These are phyloP conservation scores for Ceratopteris richardii DNA, from an alignment of 75 land plant genomes.

Conservation along the genomic window DNA sequence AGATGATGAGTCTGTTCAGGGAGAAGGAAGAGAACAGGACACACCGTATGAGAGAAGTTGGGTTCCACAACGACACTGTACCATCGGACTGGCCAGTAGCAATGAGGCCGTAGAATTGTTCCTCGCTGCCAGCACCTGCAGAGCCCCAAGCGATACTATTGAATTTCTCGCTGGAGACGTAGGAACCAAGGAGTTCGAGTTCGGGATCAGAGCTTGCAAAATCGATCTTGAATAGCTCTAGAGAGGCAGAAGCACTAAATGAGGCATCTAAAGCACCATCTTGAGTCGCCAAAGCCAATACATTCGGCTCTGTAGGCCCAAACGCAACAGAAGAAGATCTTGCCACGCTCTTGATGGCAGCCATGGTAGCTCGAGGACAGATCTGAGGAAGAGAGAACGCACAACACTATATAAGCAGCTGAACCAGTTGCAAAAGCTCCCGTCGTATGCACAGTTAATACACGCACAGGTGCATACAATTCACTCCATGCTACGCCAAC, in stretches of 20 bases:
- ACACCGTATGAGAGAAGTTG: slow-evolving; percentile 56
- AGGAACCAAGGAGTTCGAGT: slow-evolving; percentile 44
- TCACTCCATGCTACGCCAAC: too few species aligned
- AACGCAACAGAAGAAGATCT: slow-evolving; percentile 83
- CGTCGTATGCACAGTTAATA: too few species aligned
- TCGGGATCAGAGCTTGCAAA: slow-evolving; percentile 58
- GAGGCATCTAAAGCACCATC: slow-evolving; percentile 84
- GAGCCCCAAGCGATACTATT: slow-evolving; percentile 72
- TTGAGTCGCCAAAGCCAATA: slow-evolving; percentile 87
- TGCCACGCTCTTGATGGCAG: slow-evolving; percentile 57
- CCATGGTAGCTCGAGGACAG: neutral
- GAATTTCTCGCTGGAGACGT: slow-evolving; percentile 62
- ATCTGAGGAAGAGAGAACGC: neutral
- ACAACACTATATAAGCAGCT: neutral
- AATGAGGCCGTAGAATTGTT: slow-evolving; percentile 55
- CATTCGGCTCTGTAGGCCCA: slow-evolving; percentile 53
- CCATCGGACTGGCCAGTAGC: slow-evolving; percentile 90
- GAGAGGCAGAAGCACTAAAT: slow-evolving; percentile 61
- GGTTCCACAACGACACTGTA: slow-evolving; percentile 75
- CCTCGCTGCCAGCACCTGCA: slow-evolving; percentile 31
- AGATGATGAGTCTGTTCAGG: too few species aligned
- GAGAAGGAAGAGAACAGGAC: too few species aligned
- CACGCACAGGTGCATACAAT: too few species aligned
- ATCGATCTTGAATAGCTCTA: slow-evolving; percentile 88
- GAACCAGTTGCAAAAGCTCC: too few species aligned